Evolutionary conservation across 352 stramenopile species (phyloP), one percentile per base, ranked within the genome.

Genomic region (Phytophthora pini): DNA sequence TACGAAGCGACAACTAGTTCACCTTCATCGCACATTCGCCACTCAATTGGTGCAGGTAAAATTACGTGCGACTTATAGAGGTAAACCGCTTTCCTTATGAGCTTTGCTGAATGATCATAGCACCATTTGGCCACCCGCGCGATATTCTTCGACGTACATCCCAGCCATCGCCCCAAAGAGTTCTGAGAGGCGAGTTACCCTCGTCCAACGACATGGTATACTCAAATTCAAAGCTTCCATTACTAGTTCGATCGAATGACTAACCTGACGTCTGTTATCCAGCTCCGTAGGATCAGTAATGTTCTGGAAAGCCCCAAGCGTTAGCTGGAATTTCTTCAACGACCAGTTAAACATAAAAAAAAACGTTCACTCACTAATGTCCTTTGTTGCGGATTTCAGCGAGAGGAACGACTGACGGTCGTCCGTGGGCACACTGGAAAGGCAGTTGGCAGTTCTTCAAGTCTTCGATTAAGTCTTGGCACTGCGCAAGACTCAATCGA

Each of bases 381-480:
- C n/a, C 52, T 20, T 49, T 36, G 17, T 13, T 36, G 13, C 58
- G 45, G 20, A 98, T 82, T 50, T 97, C 76, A 5, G 80, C 76
- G 4, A 97, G 74, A n/a, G 93, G 91, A 4, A 95, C 87, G 27
- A 98, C 68, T n/a, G 84, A 95, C 5, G 93, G 91, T 11, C 93
- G 76, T 1, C 93, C 93, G 36, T 98, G 93, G 2, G 93, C 93
- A 49, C 93, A 98, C 50, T 97, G 87, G 51, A 97, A 98, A n/a
- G 86, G 83, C 31, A 97, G 57, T 4, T 93, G 72, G 56, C 91
- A 98, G 7, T 67, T 69, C 15, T 87, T 79, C 0, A 98, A 73
- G 20, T 82, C 71, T 15, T 84, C 51, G 8, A 98, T 77, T 24
- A 98, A 71, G 0, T 88, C 60, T 20, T 76, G 56, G 45, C 89